Base-by-base conservation (phyloP, 2,329 filamentous ascomycete genomes). In the Decorospora gaudefroyi region DNA sequence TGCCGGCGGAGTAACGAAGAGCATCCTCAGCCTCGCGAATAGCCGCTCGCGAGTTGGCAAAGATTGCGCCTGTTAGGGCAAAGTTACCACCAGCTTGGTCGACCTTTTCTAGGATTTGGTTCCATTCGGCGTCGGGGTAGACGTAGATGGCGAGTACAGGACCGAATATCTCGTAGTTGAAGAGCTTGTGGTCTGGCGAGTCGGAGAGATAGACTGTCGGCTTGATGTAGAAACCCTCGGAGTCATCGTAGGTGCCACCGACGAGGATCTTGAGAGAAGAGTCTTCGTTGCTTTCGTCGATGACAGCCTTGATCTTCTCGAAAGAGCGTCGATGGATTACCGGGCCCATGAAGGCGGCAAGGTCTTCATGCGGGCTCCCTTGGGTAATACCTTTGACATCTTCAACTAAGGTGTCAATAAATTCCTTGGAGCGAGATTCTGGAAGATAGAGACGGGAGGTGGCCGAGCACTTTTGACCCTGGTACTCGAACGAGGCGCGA, bases 401-500 rank as follows among this genome's bases (percentile, higher is more conserved):
- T 12, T 78, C 70, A 10, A 83, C 74, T 7, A 95, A 75, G 40
- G 78, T 76, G 49, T 81, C 71, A 63, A 83, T 80, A 72, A 91
- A 88, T 53, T 83, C 76, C 13, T 85, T 78, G 78, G 86, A 89
- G 39, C 86, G 70, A 3, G 87, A 91, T 60, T 80, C 78, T 25
- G 89, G 83, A 4, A 92, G 81, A 71, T 95, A 95, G 32, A 82
- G 75, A 23, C 90, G 83, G 23, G 87, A 92, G 2, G 85, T 88
- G 38, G 90, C 89, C 57, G 85, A 89, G 78, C 89, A 95, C 73
- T 95, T 95, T 71, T 95, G 90, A 32, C 90, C 90, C 68, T 92
- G 88, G 76, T 84, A 95, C 70, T 95, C 89, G 62, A 93, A 95
- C 2, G 89, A 88, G 33, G 87, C 88, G 44, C 90, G 87, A 28